phyloP scores from a whole-genome alignment of 495 filamentous ascomycete genomes.

The Trichoderma virens region DNA sequence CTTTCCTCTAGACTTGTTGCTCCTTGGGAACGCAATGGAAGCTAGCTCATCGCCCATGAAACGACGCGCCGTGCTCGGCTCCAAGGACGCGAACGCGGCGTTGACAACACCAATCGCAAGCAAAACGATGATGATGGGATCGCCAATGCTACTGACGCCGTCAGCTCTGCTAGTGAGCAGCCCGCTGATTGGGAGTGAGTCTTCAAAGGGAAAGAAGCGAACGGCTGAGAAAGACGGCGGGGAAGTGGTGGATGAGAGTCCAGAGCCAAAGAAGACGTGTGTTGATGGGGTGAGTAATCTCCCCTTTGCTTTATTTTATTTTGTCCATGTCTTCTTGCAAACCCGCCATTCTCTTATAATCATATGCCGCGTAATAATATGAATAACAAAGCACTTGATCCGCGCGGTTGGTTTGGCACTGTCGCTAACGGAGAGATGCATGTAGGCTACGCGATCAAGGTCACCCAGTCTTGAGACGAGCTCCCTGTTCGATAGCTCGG shows the following conservation, averaged over 20 bases:
- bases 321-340: too few relatives aligned
- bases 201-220: not conserved
- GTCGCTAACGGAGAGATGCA: not conserved
- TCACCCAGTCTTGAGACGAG: not conserved
- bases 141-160: not conserved
- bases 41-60: conserved; percentile 27
- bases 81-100: conserved; percentile 33
- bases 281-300: conserved; percentile 10
- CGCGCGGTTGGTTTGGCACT: not conserved
- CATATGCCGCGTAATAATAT: too few relatives aligned
- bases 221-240: not conserved
- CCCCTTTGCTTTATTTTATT: too few relatives aligned
- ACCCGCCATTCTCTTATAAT: too few relatives aligned
- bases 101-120: conserved; percentile 15
- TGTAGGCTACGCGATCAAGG: not conserved
- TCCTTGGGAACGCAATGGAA: conserved; percentile 20
- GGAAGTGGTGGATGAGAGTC: conserved; percentile 12
- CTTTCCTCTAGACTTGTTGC: too few relatives aligned
- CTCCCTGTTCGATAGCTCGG: conserved; percentile 31
- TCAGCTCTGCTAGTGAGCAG: not conserved
- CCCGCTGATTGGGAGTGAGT: not conserved
- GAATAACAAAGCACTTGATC: not conserved
- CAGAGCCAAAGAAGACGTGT: conserved; percentile 13
- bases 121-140: not conserved
- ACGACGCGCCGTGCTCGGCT: conserved; percentile 36